These are phyloP conservation scores for Xylaria sp. DNA, from an alignment of 2,329 filamentous ascomycete genomes.

Conservation along the genomic window DNA sequence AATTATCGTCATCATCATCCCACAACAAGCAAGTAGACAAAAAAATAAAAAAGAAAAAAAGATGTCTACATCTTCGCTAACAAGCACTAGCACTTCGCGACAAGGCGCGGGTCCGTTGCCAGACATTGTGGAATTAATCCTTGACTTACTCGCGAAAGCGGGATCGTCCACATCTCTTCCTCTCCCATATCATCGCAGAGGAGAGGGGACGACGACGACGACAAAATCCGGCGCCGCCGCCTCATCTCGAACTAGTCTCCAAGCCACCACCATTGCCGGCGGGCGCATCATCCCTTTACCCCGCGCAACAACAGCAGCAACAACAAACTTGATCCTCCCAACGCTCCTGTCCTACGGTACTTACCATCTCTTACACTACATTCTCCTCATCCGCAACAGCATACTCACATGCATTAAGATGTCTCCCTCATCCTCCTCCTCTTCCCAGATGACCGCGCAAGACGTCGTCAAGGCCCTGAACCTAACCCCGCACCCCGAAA, in stretches of 20 bases:
- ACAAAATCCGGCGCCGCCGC: not conserved
- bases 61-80: not conserved
- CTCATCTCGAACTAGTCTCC: not conserved
- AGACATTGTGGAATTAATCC: not conserved
- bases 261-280: not conserved
- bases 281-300: not conserved
- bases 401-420: not conserved
- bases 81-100: not conserved
- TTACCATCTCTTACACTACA: not conserved
- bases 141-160: too few relatives aligned
- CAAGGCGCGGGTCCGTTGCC: not conserved
- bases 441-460: slow-evolving; percentile 48
- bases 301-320: not conserved
- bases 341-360: not conserved
- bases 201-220: not conserved
- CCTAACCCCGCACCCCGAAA: slow-evolving; percentile 58
- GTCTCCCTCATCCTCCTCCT: not conserved
- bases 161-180: too few relatives aligned
- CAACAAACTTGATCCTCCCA: not conserved
- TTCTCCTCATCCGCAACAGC: not conserved
- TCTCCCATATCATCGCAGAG: too few relatives aligned
- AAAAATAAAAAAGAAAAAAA: not conserved
- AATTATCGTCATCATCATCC: not conserved
- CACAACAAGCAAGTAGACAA: not conserved
- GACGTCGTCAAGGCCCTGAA: slow-evolving; percentile 57